A percentile compares a stretch with the other conserved stretches of the same genome.
phyloP scores from a whole-genome alignment of 2,329 filamentous ascomycete species.

The Nemania serpens region DNA sequence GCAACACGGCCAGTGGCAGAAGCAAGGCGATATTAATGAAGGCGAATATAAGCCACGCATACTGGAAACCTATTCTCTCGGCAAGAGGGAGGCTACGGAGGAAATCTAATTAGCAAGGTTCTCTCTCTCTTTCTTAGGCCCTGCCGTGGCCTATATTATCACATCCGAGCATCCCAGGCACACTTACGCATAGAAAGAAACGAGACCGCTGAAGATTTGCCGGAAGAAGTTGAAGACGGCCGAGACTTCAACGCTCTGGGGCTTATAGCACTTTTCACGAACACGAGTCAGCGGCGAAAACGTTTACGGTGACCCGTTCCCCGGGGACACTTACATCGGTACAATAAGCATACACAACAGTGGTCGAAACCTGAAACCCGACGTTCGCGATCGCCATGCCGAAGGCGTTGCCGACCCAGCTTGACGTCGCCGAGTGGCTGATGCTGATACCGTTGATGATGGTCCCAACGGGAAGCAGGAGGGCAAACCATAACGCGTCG shows the following conservation, averaged over 20 bases:
- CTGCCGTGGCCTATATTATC: neutral
- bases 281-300: neutral
- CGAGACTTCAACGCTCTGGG: conserved; percentile 6
- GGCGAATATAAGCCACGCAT: conserved; percentile 1
- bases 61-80: conserved; percentile 1
- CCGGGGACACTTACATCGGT: conserved; percentile 1
- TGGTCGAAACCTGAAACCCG: conserved; percentile 5
- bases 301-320: neutral
- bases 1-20: conserved; percentile 1
- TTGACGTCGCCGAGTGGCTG: conserved; percentile 1
- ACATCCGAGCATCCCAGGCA: neutral
- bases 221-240: conserved; percentile 6
- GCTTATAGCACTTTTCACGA: conserved; percentile 1
- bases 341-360: conserved; percentile 6
- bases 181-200: conserved; percentile 10
- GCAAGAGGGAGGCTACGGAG: conserved; percentile 1
- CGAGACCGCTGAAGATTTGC: conserved; percentile 2
- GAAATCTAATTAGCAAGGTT: neutral
- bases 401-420: conserved; percentile 8
- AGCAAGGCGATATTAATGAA: conserved; percentile 7
- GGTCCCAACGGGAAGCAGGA: conserved; percentile 35
- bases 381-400: conserved; percentile 3
- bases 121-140: neutral
- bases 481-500: conserved; percentile 39
- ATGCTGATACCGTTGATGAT: conserved; percentile 32